Evolutionary conservation across 495 filamentous ascomycete genomes (phyloP).

Genomic region (Neurospora hispaniola): DNA sequence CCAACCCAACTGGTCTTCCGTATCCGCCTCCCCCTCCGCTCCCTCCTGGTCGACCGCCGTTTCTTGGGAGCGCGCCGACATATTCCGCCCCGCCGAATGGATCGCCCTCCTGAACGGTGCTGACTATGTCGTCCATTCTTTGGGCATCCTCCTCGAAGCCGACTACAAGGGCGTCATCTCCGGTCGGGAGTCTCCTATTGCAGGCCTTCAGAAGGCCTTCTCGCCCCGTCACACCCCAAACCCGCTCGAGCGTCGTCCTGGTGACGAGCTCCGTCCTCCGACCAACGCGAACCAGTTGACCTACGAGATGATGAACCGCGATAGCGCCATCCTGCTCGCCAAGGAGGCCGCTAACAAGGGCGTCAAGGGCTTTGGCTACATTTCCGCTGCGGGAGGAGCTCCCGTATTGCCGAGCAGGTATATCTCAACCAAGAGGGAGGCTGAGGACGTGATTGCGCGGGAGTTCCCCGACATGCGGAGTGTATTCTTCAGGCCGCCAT

Average conservation of each 20-base stretch:
- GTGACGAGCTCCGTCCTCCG: conserved; percentile 27
- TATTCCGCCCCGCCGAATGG: conserved; percentile 73
- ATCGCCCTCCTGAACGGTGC: conserved; percentile 57
- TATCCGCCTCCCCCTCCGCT: conserved; percentile 60
- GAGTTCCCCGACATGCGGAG: conserved; percentile 63
- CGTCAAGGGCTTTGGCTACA: conserved; percentile 66
- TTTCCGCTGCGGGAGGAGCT: conserved; percentile 79
- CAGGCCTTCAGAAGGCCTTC: conserved; percentile 70
- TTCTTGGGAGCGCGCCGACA: conserved; percentile 77
- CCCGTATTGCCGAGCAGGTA: conserved; percentile 76
- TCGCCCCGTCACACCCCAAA: conserved; percentile 53
- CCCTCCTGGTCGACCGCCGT: conserved; percentile 76
- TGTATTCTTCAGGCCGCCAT: conserved; percentile 75
- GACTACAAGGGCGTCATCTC: conserved; percentile 91
- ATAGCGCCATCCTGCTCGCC: conserved; percentile 73
- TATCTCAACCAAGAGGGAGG: conserved; percentile 84
- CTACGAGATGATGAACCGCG: conserved; percentile 97
- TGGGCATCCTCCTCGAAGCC: conserved; percentile 95
- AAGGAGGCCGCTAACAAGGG: conserved; percentile 57
- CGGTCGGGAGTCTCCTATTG: conserved; percentile 65
- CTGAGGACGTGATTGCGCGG: conserved; percentile 65
- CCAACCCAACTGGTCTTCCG: conserved; percentile 67
- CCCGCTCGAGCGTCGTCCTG: conserved; percentile 45
- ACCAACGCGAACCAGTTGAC: conserved; percentile 59
- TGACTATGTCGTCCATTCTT: conserved; percentile 78